Conservation (phyloP, 306 rosid species). For the Vicia faba region DNA sequence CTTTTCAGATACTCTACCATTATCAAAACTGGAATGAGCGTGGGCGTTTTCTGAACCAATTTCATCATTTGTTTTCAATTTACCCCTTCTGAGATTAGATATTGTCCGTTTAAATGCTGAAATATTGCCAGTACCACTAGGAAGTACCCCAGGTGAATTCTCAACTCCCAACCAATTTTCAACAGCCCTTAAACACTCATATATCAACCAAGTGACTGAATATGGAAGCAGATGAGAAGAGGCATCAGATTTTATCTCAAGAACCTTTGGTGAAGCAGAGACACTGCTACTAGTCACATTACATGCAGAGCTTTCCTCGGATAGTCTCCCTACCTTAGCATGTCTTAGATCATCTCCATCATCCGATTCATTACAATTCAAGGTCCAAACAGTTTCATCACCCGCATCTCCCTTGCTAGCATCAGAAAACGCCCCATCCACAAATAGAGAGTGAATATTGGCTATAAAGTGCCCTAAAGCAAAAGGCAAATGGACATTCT, state of each 20-base stretch:
- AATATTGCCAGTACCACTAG: slow-evolving; percentile 58
- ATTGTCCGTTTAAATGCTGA: slow-evolving; percentile 63
- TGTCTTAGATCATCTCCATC: slow-evolving; percentile 65
- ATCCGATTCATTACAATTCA: slow-evolving; percentile 48
- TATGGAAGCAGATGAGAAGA: slow-evolving; percentile 53
- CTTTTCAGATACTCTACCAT: slow-evolving; percentile 17
- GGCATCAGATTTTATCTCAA: slow-evolving; percentile 48
- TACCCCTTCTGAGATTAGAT: slow-evolving; percentile 65
- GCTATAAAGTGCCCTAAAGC: slow-evolving; percentile 72
- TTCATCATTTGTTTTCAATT: slow-evolving; percentile 48
- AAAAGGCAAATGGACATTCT: slow-evolving; percentile 65
- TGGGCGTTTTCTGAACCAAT: slow-evolving; percentile 43
- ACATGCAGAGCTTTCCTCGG: slow-evolving; percentile 80
- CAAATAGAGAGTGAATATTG: slow-evolving; percentile 77
- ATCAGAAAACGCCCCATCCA: slow-evolving; percentile 83
- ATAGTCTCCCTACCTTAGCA: slow-evolving; percentile 83
- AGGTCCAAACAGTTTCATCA: slow-evolving; percentile 44
- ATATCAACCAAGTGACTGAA: slow-evolving; percentile 66
- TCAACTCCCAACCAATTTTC: slow-evolving; percentile 78
- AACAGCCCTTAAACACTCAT: slow-evolving; percentile 83
- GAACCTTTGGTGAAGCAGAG: slow-evolving; percentile 43
- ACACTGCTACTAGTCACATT: slow-evolving; percentile 48
- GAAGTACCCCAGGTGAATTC: slow-evolving; percentile 50
- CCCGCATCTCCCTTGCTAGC: slow-evolving; percentile 56
- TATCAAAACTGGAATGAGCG: slow-evolving; percentile 38